Base-by-base conservation (phyloP, 768 basidiomycete genomes). In the Suillus brevipes region DNA sequence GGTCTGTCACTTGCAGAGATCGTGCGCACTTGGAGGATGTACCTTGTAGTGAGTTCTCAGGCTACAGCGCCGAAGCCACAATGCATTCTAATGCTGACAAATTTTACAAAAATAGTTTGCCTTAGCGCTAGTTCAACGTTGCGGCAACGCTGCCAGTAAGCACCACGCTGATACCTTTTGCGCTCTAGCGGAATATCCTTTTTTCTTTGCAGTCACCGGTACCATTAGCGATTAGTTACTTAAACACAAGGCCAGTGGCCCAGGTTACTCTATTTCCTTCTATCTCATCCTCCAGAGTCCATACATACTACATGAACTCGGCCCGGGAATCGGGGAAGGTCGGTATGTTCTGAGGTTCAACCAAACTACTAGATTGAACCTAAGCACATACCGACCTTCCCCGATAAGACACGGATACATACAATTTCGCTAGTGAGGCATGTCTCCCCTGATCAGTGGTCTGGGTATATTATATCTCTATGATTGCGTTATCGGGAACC, bases 1-100 rank as follows among this genome's bases (percentile, higher is more conserved):
- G 16, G 38, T 58, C 25, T 28, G 38, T 42, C 57, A 40, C 57
- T 59, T 28, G 57, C 38, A 59, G 38, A 59, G 38, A 42, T 59
- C 57, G 57, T 59, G 57, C 9, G 38, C 25, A 59, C 38, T 25
- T 16, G 4, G 4, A 52, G 7, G 25, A 50, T 50, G 49, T 50
- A 28, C 14, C 6, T 25, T 7, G 25, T 16, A 49, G 25, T 50
- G 3, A 12, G 28, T 25, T 50, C 23, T 50, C 49, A 50, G 49
- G 47, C 47, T 49, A 14, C 8, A 23, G 28, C 50, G 38, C 38
- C 12, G 13, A 6, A 14, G n/a, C 34, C 34, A 34, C 31, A 34
- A 6, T 55, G 20, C 36, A 13, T 36, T 31, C 20, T 13, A 16
- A 6, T 37, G 56, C 56, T 58, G 56, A 58, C 56, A 58, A 58